Conservation (phyloP, 345 rosid species). For the Schrenkiella parvula region DNA sequence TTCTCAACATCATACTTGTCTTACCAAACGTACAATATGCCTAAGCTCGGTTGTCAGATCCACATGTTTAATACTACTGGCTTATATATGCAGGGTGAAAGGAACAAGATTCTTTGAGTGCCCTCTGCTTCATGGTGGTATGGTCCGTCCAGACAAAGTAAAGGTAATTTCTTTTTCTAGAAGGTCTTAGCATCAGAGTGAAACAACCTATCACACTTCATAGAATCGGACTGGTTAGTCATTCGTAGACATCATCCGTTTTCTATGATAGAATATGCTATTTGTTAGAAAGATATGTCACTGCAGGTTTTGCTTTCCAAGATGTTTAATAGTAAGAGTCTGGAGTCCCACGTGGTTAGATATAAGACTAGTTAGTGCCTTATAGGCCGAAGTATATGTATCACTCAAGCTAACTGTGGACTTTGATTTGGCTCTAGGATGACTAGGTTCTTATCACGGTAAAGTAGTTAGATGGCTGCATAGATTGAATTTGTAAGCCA, state of each 20-base stretch:
- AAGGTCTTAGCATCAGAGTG: neutral
- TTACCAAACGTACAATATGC: neutral
- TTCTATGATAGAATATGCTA: neutral
- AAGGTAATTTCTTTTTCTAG: conserved; percentile 40
- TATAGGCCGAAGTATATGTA: neutral
- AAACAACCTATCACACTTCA: neutral
- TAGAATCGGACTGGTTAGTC: neutral
- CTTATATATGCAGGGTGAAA: conserved; percentile 57
- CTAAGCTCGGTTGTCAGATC: neutral
- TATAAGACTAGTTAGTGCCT: neutral
- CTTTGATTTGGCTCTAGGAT: neutral
- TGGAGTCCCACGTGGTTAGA: neutral
- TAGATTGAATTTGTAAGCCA: neutral
- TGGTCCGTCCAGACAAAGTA: conserved; percentile 91
- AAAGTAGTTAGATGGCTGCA: neutral
- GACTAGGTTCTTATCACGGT: neutral
- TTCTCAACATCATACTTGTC: neutral
- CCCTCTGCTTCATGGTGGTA: conserved; percentile 73
- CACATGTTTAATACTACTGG: conserved; percentile 3
- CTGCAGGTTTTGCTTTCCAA: neutral
- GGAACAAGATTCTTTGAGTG: conserved; percentile 70
- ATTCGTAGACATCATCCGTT: neutral
- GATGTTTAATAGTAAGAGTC: neutral
- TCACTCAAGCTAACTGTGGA: neutral
- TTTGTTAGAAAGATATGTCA: neutral